These are phyloP conservation scores for Glaciozyma martinii DNA, from an alignment of 768 basidiomycete genomes.

Conservation along the genomic window DNA sequence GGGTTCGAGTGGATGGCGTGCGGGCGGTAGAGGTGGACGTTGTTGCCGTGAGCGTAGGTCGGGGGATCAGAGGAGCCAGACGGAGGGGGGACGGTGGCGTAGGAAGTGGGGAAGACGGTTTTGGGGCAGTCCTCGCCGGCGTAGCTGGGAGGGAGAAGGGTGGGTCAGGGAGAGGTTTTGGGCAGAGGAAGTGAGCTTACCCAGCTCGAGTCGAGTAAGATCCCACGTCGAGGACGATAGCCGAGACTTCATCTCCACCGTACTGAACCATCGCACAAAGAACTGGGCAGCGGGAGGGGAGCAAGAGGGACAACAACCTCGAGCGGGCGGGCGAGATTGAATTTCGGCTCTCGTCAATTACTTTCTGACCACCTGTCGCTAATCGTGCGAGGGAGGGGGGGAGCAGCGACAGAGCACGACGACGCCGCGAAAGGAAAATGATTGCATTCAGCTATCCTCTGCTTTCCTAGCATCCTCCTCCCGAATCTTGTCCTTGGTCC, in stretches of 20 bases:
- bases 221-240: conserved; percentile 90
- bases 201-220: conserved; percentile 82
- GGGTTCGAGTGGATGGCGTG: conserved; percentile 81
- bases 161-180: not conserved
- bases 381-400: too few relatives aligned
- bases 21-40: conserved; percentile 81
- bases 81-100: conserved; percentile 57
- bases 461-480: conserved; percentile 17
- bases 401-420: not conserved
- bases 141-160: conserved; percentile 44
- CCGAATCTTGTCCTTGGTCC: conserved; percentile 21
- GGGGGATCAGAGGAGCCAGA: conserved; percentile 15
- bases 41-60: conserved; percentile 47
- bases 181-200: conserved; percentile 1
- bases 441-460: not conserved
- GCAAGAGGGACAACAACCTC: too few relatives aligned
- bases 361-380: too few relatives aligned
- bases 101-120: conserved; percentile 78
- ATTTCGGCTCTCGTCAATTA: too few relatives aligned
- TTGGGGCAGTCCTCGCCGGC: conserved; percentile 95
- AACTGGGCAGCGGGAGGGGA: too few relatives aligned
- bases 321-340: too few relatives aligned
- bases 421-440: not conserved
- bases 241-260: conserved; percentile 54
- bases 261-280: conserved; percentile 16